Conservation (phyloP, 257 asterid genomes). For the Solanum bulbocastanum region DNA sequence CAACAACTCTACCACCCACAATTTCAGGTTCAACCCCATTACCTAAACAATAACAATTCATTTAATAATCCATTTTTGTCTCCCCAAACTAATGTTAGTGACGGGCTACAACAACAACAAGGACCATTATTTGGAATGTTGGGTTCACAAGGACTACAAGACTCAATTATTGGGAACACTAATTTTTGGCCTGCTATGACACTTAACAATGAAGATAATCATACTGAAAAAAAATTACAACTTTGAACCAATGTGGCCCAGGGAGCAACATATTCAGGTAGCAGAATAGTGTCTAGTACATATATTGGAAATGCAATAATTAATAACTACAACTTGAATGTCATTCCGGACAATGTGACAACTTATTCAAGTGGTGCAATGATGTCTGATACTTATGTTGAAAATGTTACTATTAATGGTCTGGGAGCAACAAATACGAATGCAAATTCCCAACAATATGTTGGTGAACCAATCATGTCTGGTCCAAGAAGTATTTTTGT, state of each 20-base stretch:
- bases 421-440: neutral
- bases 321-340: neutral
- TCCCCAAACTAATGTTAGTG: neutral
- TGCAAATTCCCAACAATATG: neutral
- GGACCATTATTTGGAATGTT: neutral
- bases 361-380: neutral
- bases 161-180: neutral
- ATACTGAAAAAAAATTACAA: neutral
- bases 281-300: neutral
- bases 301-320: neutral
- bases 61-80: neutral
- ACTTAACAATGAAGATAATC: neutral
- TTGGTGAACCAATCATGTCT: neutral
- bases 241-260: neutral
- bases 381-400: neutral
- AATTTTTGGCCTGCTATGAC: too few relatives aligned
- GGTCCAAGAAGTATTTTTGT: neutral
- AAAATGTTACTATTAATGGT: neutral
- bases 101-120: neutral
- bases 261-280: neutral
- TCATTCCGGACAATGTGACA: neutral
- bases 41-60: neutral
- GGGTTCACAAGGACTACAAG: neutral
- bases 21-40: neutral
- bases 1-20: neutral